Base-by-base conservation (phyloP, 2,329 filamentous ascomycete species). In the Ophiostoma angusticollis region DNA sequence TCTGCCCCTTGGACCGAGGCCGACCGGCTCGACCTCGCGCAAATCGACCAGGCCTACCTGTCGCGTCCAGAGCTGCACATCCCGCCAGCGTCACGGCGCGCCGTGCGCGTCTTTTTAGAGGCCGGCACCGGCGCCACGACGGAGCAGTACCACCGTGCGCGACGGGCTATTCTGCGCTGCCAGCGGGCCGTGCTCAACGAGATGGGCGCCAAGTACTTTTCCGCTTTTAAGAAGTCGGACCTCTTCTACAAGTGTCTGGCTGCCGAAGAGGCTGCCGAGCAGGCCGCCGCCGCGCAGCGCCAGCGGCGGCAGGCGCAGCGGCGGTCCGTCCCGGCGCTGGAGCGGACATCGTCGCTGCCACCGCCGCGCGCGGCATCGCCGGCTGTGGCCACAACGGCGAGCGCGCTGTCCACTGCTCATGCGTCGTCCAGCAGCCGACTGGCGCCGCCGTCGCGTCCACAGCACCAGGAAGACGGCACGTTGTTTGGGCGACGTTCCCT, bases 201-300 rank as follows among this genome's bases (percentile, higher is more conserved):
- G 50, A 84, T 98, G 74, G 80, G 86, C 52, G 74, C 76, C 17
- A 74, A 72, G 12, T 75, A 93, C 53, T 91, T 91, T 47, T 77
- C 81, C 14, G 75, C 74, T 16, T 98, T 98, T 64, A 93, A 87
- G 54, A 83, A 78, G 49, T 94, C 91, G 0, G 91, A 96, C 53
- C 60, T 98, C 1, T 98, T 86, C 56, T 96, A 91, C 65, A 98
- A 98, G 57, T 95, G 87, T 55, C 68, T 98, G 1, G 85, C 89
- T 7, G 83, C 89, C 11, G 84, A 93, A 52, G 86, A 94, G 58
- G 69, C 74, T 30, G 67, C 72, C 2, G 65, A 54, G 39, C 42
- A 23, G 42, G n/a, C n/a, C n/a, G n/a, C n/a, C n/a, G n/a, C n/a
- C n/a, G n/a, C n/a, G n/a, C 45, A 35, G 42, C 51, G 30, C 21